Conservation (phyloP, 73 alveolate genomes). For the Paramecium biaurelia region DNA sequence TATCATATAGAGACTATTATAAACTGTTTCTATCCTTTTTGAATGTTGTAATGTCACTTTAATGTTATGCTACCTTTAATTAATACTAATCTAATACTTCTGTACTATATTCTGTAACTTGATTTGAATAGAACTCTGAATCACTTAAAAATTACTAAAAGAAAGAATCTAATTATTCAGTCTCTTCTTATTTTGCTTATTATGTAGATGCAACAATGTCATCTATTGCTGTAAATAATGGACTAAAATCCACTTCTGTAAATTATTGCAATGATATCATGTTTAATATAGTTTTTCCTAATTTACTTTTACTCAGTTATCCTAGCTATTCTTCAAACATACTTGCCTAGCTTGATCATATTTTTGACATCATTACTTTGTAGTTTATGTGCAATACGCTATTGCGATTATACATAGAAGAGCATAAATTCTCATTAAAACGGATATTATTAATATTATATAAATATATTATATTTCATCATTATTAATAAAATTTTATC, state of each 20-base stretch:
- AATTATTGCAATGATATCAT: conserved; percentile 20
- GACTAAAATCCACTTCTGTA: conserved; percentile 36
- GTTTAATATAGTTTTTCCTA: conserved; percentile 1
- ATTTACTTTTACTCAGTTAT: neutral
- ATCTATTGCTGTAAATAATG: conserved; percentile 18
- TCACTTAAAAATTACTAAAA: neutral
- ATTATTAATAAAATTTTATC: neutral
- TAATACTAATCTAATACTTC: neutral
- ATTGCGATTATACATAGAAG: neutral
- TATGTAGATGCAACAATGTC: neutral
- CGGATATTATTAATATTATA: conserved; percentile 16
- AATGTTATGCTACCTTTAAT: neutral
- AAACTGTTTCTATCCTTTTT: neutral
- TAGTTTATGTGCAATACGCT: neutral
- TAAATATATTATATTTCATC: neutral
- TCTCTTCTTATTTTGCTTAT: neutral
- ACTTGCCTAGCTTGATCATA: conserved; percentile 10
- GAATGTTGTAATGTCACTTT: neutral
- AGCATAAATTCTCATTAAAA: neutral
- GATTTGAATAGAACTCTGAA: neutral
- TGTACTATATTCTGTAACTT: conserved; percentile 15
- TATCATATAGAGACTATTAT: neutral
- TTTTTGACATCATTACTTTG: neutral
- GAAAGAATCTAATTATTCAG: neutral
- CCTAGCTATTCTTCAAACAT: conserved; percentile 41